Percentiles rank a stretch among this genome's conserved stretches.
These are phyloP conservation scores for Fraxinus sp. DNA, from an alignment of 305 asterid species.

Conservation along the genomic window DNA sequence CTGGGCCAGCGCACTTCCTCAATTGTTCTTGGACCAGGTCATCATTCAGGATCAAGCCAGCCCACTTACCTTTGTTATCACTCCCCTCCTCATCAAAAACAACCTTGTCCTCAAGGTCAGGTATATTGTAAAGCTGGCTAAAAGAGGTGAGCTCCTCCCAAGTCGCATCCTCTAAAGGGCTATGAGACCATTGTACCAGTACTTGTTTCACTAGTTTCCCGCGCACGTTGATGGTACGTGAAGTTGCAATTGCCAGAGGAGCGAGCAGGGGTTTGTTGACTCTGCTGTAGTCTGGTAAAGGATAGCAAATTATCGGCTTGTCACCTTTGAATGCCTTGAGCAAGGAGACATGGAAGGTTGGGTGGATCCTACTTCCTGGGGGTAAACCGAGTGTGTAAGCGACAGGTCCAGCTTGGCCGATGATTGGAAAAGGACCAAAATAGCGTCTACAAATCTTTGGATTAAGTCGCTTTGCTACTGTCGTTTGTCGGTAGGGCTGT, in stretches of 20 bases:
- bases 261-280: neutral
- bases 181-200: neutral
- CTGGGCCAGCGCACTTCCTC: no score
- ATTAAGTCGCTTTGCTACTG: no score
- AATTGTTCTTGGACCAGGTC: no score
- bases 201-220: neutral
- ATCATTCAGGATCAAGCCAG: no score
- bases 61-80: neutral
- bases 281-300: neutral
- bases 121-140: neutral
- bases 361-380: neutral
- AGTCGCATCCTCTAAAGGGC: neutral
- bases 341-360: neutral
- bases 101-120: constrained; percentile 10
- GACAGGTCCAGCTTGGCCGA: neutral
- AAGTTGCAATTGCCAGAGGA: neutral
- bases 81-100: neutral
- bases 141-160: neutral
- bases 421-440: no score
- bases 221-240: neutral
- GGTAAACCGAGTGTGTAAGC: neutral
- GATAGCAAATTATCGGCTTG: neutral
- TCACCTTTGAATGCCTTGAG: neutral
- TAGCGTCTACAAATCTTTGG: no score
- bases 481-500: neutral